Evolutionary conservation across 805 yeast genomes (phyloP), one percentile per base, ranked within the genome.

Genomic region (Candida glaebosa): DNA sequence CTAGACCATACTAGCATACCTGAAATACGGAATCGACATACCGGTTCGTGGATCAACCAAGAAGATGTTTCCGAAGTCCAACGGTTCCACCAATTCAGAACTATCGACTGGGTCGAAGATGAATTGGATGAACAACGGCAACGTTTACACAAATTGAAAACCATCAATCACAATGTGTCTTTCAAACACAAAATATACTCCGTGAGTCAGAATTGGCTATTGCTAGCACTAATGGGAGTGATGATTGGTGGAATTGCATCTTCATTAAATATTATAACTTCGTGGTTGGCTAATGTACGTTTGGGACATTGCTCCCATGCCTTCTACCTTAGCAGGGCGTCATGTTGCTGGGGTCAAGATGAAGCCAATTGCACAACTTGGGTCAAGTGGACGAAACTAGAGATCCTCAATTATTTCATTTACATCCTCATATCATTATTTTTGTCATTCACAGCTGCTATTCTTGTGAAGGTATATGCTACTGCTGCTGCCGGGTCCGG

Each of bases 401-500:
- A 64, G 0, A 35, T 72, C 0, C 49, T 73, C 5, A 73, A 79
- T 37, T 91, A 87, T 53, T 1, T 78, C 1, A 55, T 77, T 0
- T 91, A 82, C 53, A 71, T 87, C 3, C 6, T 65, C 0, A 61
- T 82, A 1, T 84, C 95, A 4, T 63, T 81, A 0, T 12, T 67
- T 0, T 81, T 91, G 51, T 85, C 93, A 2, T 59, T 72, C 6
- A 49, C 73, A 8, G 82, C 96, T 1, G 87, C 91, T 0, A 57
- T 73, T 10, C 56, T 89, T 26, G 96, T 95, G 35, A 71, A 78
- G 49, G 58, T 60, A 10, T 81, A 79, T 50, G 90, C 96, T 0
- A 96, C 96, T 1, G 73, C 82, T 40, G 98, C 99, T 2, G 95
- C 98, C 1, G 99, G 99, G 0, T 86, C 96, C 5, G 99, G 99